Conservation (phyloP, 257 asterid genomes). For the Ilex asprella region DNA sequence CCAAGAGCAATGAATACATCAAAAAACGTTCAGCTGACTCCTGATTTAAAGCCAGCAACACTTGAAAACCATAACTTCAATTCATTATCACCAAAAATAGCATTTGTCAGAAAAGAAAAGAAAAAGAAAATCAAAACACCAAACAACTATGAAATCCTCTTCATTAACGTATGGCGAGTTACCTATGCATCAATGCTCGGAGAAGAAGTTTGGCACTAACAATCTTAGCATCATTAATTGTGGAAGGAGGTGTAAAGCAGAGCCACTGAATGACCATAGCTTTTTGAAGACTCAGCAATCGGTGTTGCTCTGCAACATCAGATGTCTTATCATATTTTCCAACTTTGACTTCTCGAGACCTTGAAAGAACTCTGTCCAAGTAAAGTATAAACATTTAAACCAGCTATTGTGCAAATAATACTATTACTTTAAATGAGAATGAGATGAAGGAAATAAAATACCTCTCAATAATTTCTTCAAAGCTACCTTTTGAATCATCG, state of each 20-base stretch:
- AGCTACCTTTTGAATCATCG: conserved; percentile 73
- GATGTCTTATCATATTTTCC: conserved; percentile 47
- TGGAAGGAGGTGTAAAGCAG: conserved; percentile 98
- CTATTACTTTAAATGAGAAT: not conserved
- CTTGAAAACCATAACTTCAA: not conserved
- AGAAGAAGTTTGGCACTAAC: conserved; percentile 69
- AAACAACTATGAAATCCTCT: not conserved
- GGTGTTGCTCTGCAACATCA: conserved; percentile 86
- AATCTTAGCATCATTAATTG: conserved; percentile 58
- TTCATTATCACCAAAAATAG: not conserved
- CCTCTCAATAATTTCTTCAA: conserved; percentile 95
- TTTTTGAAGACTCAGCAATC: conserved; percentile 82
- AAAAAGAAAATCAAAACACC: not conserved
- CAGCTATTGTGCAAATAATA: conserved; percentile 7
- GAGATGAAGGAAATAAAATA: conserved; percentile 21
- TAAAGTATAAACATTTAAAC: conserved; percentile 13
- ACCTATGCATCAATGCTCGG: conserved; percentile 91
- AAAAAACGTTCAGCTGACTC: not conserved
- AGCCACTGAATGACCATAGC: conserved; percentile 98
- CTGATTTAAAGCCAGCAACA: not conserved
- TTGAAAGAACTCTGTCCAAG: conserved; percentile 57
- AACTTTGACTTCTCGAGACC: conserved; percentile 67
- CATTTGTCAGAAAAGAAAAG: not conserved
- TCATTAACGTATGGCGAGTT: conserved; percentile 3
- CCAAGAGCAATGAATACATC: not conserved